Evolutionary conservation across 306 rosid species (phyloP).

Genomic region (Lathyrus sativus): DNA sequence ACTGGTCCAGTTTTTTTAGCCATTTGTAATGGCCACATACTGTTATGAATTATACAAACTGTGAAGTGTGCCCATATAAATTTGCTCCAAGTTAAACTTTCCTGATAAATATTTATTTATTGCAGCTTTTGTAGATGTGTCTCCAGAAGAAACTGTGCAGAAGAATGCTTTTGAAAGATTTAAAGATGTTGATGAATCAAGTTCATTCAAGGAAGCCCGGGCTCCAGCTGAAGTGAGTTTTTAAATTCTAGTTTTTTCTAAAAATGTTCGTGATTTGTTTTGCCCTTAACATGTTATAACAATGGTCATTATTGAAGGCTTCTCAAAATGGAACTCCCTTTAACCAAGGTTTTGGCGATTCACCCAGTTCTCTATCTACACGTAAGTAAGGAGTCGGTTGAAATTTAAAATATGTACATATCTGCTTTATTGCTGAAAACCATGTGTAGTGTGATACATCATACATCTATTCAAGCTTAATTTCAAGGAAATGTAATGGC

Average conservation of each 20-base stretch:
- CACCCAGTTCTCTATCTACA: slow-evolving; percentile 59
- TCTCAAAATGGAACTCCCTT: slow-evolving; percentile 80
- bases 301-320: slow-evolving; percentile 49
- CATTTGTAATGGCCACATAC: not conserved
- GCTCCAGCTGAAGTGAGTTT: slow-evolving; percentile 58
- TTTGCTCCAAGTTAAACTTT: not conserved
- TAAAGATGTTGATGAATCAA: slow-evolving; percentile 52
- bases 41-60: not conserved
- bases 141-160: slow-evolving; percentile 74
- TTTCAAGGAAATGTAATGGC: slow-evolving; percentile 32
- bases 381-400: slow-evolving; percentile 42
- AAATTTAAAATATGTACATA: slow-evolving; percentile 26
- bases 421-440: slow-evolving; percentile 20
- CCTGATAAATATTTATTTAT: not conserved
- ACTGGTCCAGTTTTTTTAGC: not conserved
- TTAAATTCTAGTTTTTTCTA: slow-evolving; percentile 34
- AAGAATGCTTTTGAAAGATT: slow-evolving; percentile 71
- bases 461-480: slow-evolving; percentile 31
- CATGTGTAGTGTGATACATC: slow-evolving; percentile 12
- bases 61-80: not conserved
- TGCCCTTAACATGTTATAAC: slow-evolving; percentile 31
- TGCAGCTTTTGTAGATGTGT: slow-evolving; percentile 92
- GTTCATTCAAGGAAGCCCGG: slow-evolving; percentile 48
- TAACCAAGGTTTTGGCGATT: slow-evolving; percentile 51
- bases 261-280: slow-evolving; percentile 27